Conservation (phyloP, 805 yeast genomes). For the Ogataea allantospora region DNA sequence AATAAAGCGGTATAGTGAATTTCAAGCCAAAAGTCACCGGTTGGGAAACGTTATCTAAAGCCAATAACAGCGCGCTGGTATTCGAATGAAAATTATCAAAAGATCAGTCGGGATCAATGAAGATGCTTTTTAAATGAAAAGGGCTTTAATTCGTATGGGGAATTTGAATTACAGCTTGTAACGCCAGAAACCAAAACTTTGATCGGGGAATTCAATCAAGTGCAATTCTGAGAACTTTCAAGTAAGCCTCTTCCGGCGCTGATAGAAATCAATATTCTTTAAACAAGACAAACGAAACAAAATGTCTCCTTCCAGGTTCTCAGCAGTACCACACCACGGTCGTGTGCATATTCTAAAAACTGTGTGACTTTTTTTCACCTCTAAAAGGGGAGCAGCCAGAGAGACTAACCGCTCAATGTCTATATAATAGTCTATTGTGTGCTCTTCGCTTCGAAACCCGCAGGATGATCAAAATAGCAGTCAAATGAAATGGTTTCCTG, state of each 20-base stretch:
- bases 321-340: background rate
- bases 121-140: background rate
- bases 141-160: background rate
- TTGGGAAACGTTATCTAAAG: background rate
- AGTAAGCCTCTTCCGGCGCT: slow-evolving; percentile 5
- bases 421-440: background rate
- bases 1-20: slow-evolving; percentile 2
- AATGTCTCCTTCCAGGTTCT: slow-evolving; percentile 5
- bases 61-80: background rate
- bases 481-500: background rate
- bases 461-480: no score
- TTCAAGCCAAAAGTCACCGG: slow-evolving; percentile 1
- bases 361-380: background rate
- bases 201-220: background rate
- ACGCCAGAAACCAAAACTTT: background rate
- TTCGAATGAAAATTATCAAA: background rate
- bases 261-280: slow-evolving; percentile 3
- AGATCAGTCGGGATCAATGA: background rate
- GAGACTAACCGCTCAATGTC: background rate
- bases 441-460: background rate
- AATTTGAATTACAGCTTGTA: background rate
- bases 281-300: slow-evolving; percentile 5
- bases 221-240: background rate
- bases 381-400: background rate
- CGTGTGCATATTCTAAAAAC: background rate